Base-by-base conservation (phyloP, 164 flowering plant genomes). In the Aristolochia californica region DNA sequence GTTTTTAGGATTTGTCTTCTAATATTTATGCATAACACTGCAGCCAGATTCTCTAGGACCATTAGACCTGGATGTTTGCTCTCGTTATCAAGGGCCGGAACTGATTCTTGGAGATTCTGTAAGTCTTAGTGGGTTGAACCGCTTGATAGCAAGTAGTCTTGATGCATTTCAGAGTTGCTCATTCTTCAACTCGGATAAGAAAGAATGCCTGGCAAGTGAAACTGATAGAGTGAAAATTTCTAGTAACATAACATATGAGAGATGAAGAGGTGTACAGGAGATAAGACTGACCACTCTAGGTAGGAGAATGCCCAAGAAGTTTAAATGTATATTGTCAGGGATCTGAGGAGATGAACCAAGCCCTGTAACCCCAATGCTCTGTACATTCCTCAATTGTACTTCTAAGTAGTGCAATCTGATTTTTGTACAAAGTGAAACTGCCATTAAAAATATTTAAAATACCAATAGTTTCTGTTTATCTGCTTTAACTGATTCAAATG, bases 31-130 rank as follows among this genome's bases (percentile, higher is more conserved):
- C 21, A 14, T 13, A 20, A 45, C 16, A 13, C 61, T 73, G 79
- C 90, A 89, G 97, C 85, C 97, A 21, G 99, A 93, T 47, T 93
- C 99, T 10, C 68, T 93, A 70, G 99, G 97, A 62, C 88, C 93
- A 20, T 67, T 93, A 50, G 99, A 93, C 65, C 66, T 93, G 81
- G 97, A 87, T 54, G 57, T 77, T 43, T 80, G 83, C 66, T 68
- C 91, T 5, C 83, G 80, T 65, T 89, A 84, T 74, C 83, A 62
- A 55, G 73, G 69, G 45, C 81, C 83, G 50, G 97, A 88, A 64
- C 48, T 84, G 45, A 79, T 86, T 59, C 68, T 88, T 57, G 67
- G 69, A 27, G 75, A 72, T 53, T 76, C 87, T 54, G 84, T 79
- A 60, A 84, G 94, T 72, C 78, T 90, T 45, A 72, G 88, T 26